Base-by-base conservation (phyloP, 2,329 filamentous ascomycete genomes). In the Fusarium sororula region DNA sequence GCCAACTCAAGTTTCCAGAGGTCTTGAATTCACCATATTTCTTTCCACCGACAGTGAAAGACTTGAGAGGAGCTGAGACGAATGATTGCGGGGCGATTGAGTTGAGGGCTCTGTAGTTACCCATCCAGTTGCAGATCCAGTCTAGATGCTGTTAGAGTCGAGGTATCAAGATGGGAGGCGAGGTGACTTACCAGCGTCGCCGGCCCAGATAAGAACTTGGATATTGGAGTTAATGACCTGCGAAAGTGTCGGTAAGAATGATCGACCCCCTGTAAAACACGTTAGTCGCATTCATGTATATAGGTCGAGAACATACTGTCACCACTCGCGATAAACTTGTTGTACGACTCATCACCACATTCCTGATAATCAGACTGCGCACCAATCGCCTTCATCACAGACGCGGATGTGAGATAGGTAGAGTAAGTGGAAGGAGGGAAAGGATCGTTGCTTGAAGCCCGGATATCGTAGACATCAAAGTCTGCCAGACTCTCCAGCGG, bases 71-170 rank as follows among this genome's bases (percentile, higher is more conserved):
- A 6, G 63, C 64, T 1, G 63, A 64, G 8, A 57, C 74, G 69
- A 90, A 90, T 6, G 81, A 32, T 14, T 66, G 76, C 0, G 80
- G 89, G 7, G 82, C 79, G 32, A 90, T 81, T 0, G 82, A 81
- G 35, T 89, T 82, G 2, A 86, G 84, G 4, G 84, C 84, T 6
- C 79, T 80, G 24, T 86, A 81, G 38, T 82, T 84, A 10, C 88
- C 88, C 38, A 86, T 80, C 85, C 87, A 89, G 79, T 90, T 90
- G 75, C 87, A 90, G 53, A 89, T 88, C 80, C 84, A 90, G 73
- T 90, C 88, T n/a, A n/a, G n/a, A n/a, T n/a, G n/a, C n/a, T n/a
- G n/a, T n/a, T n/a, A n/a, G n/a, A n/a, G n/a, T n/a, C n/a, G n/a
- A n/a, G n/a, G n/a, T n/a, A n/a, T n/a, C n/a, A n/a, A n/a, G n/a